A percentile compares a stretch with the other conserved stretches of the same genome.
These are phyloP conservation scores for Ogataea nonfermentans DNA, from an alignment of 805 yeast species.

Conservation along the genomic window DNA sequence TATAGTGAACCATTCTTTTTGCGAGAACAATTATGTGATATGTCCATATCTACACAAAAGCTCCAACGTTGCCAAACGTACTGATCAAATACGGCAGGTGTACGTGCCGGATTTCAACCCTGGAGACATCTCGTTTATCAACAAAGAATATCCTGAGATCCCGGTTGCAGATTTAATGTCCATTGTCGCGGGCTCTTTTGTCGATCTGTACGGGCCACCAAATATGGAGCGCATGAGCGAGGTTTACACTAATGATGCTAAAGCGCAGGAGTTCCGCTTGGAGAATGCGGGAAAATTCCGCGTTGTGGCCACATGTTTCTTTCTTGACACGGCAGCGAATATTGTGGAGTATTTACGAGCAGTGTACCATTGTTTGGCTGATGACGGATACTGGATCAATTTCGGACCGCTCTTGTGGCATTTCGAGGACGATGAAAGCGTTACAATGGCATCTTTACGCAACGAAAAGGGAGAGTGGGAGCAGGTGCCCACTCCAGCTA, in stretches of 20 bases:
- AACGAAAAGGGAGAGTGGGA: constrained; percentile 26
- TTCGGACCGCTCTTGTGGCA: constrained; percentile 76
- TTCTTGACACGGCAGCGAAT: constrained; percentile 63
- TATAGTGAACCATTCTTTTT: constrained; percentile 46
- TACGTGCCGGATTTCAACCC: constrained; percentile 54
- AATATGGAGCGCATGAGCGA: constrained; percentile 34
- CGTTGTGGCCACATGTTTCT: constrained; percentile 53
- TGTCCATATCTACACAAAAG: constrained; percentile 56
- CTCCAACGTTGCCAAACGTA: constrained; percentile 44
- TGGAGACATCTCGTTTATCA: constrained; percentile 35
- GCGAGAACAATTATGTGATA: constrained; percentile 40
- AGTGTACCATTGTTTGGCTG: constrained; percentile 43
- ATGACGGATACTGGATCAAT: constrained; percentile 57
- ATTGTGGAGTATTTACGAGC: constrained; percentile 55
- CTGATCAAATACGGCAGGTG: constrained; percentile 49
- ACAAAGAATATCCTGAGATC: constrained; percentile 37
- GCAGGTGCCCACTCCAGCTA: constrained; percentile 35
- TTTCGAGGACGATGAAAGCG: constrained; percentile 50
- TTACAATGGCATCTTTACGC: constrained; percentile 23
- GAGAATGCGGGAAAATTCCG: constrained; percentile 41
- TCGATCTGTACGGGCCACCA: constrained; percentile 60
- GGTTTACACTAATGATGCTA: constrained; percentile 36
- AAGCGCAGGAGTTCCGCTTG: constrained; percentile 42
- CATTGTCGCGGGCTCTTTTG: constrained; percentile 71
- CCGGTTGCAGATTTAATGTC: constrained; percentile 56